Evolutionary conservation across 2,329 filamentous ascomycete species (phyloP).

Genomic region (Parascedosporium putredinis): DNA sequence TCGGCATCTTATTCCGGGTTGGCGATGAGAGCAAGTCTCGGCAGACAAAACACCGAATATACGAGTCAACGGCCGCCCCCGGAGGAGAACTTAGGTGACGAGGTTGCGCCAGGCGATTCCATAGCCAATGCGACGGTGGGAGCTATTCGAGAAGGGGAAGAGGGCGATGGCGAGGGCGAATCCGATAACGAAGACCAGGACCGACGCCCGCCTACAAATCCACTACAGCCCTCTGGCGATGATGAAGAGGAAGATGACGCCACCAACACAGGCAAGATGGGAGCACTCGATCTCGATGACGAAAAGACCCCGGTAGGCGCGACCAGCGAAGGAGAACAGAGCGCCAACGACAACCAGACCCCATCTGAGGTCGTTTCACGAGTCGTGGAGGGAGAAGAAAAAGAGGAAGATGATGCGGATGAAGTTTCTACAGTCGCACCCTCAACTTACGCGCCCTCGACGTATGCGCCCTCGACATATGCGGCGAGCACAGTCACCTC

Average conservation of each 20-base stretch:
- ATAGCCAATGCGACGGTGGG: too few species aligned
- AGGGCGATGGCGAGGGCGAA: slow-evolving; percentile 15
- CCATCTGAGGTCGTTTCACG: slow-evolving; percentile 11
- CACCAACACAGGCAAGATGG: background rate
- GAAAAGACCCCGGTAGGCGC: too few species aligned
- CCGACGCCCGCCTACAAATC: background rate
- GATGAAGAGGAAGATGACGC: slow-evolving; percentile 9
- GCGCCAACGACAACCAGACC: slow-evolving; percentile 7
- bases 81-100: slow-evolving; percentile 21
- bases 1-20: slow-evolving; percentile 79
- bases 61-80: slow-evolving; percentile 8
- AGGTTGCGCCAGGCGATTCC: slow-evolving; percentile 18
- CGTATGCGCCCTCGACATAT: slow-evolving; percentile 9
- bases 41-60: slow-evolving; percentile 58
- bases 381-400: slow-evolving; percentile 12
- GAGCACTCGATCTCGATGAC: background rate
- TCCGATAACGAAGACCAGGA: slow-evolving; percentile 24
- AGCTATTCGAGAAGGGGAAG: slow-evolving; percentile 16
- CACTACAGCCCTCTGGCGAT: background rate
- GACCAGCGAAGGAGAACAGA: slow-evolving; percentile 4
- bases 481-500: slow-evolving; percentile 17
- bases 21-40: slow-evolving; percentile 77
- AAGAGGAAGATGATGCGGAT: too few species aligned
- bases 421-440: slow-evolving; percentile 11
- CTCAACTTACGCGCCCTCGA: slow-evolving; percentile 8